Evolutionary conservation across 2,329 filamentous ascomycete species (phyloP), one percentile per base, ranked within the genome.

Genomic region (Trichoderma sp.): DNA sequence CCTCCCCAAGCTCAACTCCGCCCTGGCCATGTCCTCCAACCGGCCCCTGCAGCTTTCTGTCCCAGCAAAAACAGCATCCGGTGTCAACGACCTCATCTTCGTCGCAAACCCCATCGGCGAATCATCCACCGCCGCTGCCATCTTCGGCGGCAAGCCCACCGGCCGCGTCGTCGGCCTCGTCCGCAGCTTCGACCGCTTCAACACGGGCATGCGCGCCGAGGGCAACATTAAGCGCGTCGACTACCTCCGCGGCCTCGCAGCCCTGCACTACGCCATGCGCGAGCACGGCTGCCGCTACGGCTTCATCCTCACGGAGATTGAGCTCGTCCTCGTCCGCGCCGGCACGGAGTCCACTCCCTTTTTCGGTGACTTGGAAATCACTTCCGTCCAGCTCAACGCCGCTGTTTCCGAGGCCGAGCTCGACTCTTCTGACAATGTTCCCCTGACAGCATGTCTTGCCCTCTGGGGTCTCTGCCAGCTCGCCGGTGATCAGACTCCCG

Each of bases 271-370:
- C 77, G 90, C 91, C 76, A 97, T 97, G 93, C 93, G 95, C 79
- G 93, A 97, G 81, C 92, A 97, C 81, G 90, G 90, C 73, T 96
- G 93, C 78, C 90, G 95, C 70, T 98, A 97, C 79, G 95, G 95
- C 67, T 98, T 97, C 84, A 95, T 98, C 79, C 89, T 97, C 77
- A 97, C 93, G 1, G 95, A 97, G 81, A 97, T 97, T 75, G 95
- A 98, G 82, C 89, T 97, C 10, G 90, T 97, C 49, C 89, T 96
- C 74, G 93, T 97, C 0, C 92, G 94, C 75, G 92, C 92, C 73
- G 94, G 94, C 64, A 87, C 78, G 74, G 90, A 86, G 75, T 81
- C 85, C 52, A 89, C 89, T 1, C 94, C 94, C 0, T 89, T 93
- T 78, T 97, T 97, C 76, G 94, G 95, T n/a, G 93, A 90, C 79